Base-by-base conservation (phyloP, 1,284 basidiomycete species). In the Pseudozyma sp. region DNA sequence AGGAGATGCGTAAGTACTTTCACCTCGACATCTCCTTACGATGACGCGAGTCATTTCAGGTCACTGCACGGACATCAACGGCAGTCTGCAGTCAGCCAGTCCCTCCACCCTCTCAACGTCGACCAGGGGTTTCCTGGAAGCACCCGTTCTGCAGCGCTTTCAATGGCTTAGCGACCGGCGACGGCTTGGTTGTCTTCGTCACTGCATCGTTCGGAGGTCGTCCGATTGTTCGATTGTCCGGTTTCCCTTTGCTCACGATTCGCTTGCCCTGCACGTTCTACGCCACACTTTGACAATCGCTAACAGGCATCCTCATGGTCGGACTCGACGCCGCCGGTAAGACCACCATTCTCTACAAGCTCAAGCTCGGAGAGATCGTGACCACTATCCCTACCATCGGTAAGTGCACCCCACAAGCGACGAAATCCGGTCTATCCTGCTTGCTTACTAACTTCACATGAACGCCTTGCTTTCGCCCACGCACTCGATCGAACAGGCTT, bases 351-450 rank as follows among this genome's bases (percentile, higher is more conserved):
- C 89, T 99, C 82, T 98, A 97, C 90, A 99, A 98, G 89, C 89
- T 99, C 86, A 98, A 99, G 89, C 90, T 98, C 59, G 96, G 96
- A 86, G 96, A 99, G 88, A 98, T 97, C 87, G 96, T 99, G 85
- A 99, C 96, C 76, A 99, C 96, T 77, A 99, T 99, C 86, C 96
- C 96, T 71, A 99, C 96, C 85, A 98, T 98, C 87, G 86, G 78
- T 80, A 70, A 61, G 78, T 75, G 42, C 33, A 10, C 24, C 24
- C 2, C 24, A 24, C 24, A 24, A 24, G 5, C 8, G 7, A 10
- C 40, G 40, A 16, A 34, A 9, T 11, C 9, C 9, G 8, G 16
- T 14, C 24, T 7, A 7, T 7, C 33, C n/a, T 31, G 39, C 9
- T 11, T 9, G 17, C 9, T 11, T 11, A 7, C n/a, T 42, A 14